Conservation (phyloP, 768 basidiomycete genomes). For the Lactarius indigo region DNA sequence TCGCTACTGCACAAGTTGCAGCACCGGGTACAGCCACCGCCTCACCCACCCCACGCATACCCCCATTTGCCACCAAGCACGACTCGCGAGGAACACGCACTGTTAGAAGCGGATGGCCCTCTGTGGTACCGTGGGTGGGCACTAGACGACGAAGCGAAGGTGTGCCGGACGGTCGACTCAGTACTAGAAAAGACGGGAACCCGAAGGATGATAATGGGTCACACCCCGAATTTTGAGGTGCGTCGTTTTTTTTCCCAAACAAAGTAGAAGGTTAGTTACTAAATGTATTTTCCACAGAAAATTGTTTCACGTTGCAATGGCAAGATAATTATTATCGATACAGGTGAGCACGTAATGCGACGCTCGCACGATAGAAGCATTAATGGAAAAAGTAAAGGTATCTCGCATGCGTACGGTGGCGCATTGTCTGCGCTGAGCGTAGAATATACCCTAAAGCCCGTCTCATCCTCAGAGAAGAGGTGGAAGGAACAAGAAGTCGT, state of each 20-base stretch:
- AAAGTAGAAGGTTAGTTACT: not conserved
- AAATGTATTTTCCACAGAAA: conserved; percentile 33
- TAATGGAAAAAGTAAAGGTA: conserved; percentile 47
- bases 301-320: conserved; percentile 86
- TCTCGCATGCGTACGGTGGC: conserved; percentile 95
- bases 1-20: conserved; percentile 72
- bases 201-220: conserved; percentile 90
- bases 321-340: conserved; percentile 96
- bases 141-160: conserved; percentile 59
- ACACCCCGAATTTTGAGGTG: conserved; percentile 86
- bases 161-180: conserved; percentile 67
- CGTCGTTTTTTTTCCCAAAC: conserved; percentile 22
- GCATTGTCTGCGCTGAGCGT: conserved; percentile 85
- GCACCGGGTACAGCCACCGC: conserved; percentile 60
- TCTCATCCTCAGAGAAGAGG: conserved; percentile 33
- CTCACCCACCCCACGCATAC: conserved; percentile 78
- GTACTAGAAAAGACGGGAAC: conserved; percentile 77
- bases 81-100: conserved; percentile 58
- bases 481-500: conserved; percentile 67
- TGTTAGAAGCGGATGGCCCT: conserved; percentile 80
- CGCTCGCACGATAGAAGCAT: not conserved
- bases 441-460: conserved; percentile 74
- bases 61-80: conserved; percentile 65
- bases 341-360: conserved; percentile 46
- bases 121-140: conserved; percentile 97